Base-by-base conservation (phyloP, 805 yeast species). In the Metschnikowia matae region DNA sequence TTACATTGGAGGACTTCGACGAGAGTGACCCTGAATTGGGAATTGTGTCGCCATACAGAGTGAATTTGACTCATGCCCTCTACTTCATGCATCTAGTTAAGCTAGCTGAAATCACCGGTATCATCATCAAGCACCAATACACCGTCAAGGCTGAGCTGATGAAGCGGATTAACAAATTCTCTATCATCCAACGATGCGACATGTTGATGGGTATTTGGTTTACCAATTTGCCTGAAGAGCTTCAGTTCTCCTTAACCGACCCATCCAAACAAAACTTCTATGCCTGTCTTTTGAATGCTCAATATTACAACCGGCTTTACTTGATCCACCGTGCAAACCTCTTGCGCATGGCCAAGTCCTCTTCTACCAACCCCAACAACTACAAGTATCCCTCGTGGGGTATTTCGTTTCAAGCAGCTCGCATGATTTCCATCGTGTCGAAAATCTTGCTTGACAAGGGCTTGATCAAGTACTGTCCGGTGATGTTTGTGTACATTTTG, bases 121-220 rank as follows among this genome's bases (percentile, higher is more conserved):
- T 84, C 35, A 82, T 86, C 26, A 71, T 84, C 55, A 78, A 80
- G 48, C 84, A 84, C 60, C 91, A 85, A 66, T 82, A 82, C 62
- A 77, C 87, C 13, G 87, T 85, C 17, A 83, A 83, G 51, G 84
- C 87, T 0, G 85, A 84, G 62, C 73, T 69, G 58, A 66, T 78
- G 75, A 52, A 75, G 69, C 60, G 74, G 60, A 65, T 70, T 68
- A 62, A 66, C 49, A 70, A 71, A 49, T 67, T 75, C 42, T 67
- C 72, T 15, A 66, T 77, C 72, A 65, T 82, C 73, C 74, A 79
- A 77, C 84, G 82, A 56, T 83, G 89, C 63, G 95, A 87, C 63
- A 75, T 82, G 78, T 74, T 87, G 46, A 79, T 87, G 83, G 88
- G 89, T 17, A 74, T 83, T 45, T 87, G 91, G 92, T 81, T 86